These are phyloP conservation scores for Cryptomeria japonica DNA, from an alignment of 75 land plant species.

Conservation along the genomic window DNA sequence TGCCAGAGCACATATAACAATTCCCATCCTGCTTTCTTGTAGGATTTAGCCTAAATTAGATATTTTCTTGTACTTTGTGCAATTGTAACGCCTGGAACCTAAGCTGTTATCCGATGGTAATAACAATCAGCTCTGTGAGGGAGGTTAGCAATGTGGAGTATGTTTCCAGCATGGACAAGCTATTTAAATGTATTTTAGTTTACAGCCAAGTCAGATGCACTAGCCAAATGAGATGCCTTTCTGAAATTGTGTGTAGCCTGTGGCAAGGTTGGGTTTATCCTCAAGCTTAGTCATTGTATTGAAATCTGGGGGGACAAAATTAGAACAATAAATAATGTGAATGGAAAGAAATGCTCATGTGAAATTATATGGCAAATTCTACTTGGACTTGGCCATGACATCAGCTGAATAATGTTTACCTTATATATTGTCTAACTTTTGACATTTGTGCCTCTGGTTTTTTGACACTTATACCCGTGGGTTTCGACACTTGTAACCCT, in stretches of 20 bases:
- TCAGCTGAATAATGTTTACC: too few relatives aligned
- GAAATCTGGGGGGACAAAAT: neutral
- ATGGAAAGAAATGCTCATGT: neutral
- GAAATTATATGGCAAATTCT: neutral
- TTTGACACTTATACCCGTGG: too few relatives aligned
- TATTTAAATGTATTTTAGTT: too few relatives aligned
- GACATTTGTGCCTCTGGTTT: neutral
- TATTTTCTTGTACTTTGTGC: neutral
- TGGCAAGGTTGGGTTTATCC: neutral
- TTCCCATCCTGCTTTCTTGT: constrained; percentile 19
- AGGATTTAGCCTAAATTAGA: neutral
- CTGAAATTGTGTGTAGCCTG: neutral
- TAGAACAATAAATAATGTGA: neutral
- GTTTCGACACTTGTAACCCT: too few relatives aligned
- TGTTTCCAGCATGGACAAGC: neutral
- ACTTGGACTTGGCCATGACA: neutral
- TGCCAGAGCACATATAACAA: constrained; percentile 12
- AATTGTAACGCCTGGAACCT: neutral
- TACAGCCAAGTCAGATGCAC: neutral
- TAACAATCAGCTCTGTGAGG: neutral
- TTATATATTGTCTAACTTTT: too few relatives aligned
- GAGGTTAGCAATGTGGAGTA: neutral
- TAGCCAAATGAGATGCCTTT: neutral
- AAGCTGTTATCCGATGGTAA: neutral
- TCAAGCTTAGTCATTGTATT: neutral